Base-by-base conservation (phyloP, 169 alveolate genomes). In the Cryptosporidium canis region DNA sequence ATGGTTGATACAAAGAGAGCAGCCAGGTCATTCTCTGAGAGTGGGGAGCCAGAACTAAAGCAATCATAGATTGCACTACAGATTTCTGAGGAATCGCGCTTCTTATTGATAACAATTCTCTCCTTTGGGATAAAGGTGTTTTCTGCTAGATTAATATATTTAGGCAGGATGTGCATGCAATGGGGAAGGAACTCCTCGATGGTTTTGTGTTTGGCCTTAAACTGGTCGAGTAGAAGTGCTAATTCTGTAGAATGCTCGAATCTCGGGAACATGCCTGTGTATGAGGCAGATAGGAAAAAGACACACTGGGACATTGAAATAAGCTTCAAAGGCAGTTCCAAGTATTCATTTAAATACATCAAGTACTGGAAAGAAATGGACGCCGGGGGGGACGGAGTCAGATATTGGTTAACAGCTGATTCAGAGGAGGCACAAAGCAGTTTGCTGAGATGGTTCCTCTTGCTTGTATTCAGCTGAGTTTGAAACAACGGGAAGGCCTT, bases 251-350 rank as follows among this genome's bases (percentile, higher is more conserved):
- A 39, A 27, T 39, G n/a, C 18, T 55, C 77, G 45, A 77, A 77
- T 44, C 55, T 43, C 11, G 87, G 87, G 61, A 41, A 77, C 72
- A 77, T 77, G 27, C 87, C 87, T n/a, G 87, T 77, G 41, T 77
- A 77, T 3, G 87, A 77, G 6, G 87, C 70, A 12, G 87, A 77
- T 21, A 77, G 64, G n/a, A 41, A 63, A 53, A 77, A 77, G 18
- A 61, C 47, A 55, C 87, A 77, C 3, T 56, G 68, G 3, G 87
- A 55, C 14, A 31, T 39, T 21, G 77, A 21, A 77, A 77, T 77
- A 0, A 77, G 27, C 16, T 58, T 39, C 44, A 77, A 35, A 5
- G 87, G 87, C 9, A 77, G 64, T 14, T 77, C 87, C 35, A 77
- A 45, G 61, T 77, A 37, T 37, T 77, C 87, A 43, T 43, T 55